Evolutionary conservation across 2,329 filamentous ascomycete species (phyloP).

Genomic region (Neodidymelliopsis sp.): DNA sequence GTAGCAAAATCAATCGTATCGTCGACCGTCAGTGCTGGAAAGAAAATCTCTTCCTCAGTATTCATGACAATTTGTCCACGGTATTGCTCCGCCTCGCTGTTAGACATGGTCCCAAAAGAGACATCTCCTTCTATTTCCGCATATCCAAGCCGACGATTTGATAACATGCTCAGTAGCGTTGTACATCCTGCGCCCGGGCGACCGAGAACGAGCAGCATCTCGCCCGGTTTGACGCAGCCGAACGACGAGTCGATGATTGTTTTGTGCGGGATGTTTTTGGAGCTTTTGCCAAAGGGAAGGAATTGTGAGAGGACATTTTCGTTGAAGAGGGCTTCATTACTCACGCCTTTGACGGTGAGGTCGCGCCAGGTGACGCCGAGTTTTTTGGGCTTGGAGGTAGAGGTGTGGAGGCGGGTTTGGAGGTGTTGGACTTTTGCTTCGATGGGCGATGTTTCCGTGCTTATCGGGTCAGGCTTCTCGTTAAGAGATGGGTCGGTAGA

Average conservation of each 20-base stretch:
- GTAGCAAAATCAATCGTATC: constrained; percentile 75
- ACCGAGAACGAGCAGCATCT: constrained; percentile 76
- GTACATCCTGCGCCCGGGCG: constrained; percentile 58
- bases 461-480: too few species aligned
- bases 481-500: too few species aligned
- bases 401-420: too few species aligned
- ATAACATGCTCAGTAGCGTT: constrained; percentile 75
- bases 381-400: too few species aligned
- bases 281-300: constrained; percentile 55
- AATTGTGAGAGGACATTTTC: constrained; percentile 62
- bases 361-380: constrained; percentile 78
- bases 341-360: constrained; percentile 75
- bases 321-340: constrained; percentile 71
- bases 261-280: constrained; percentile 60
- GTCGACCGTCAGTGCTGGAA: constrained; percentile 80
- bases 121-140: constrained; percentile 72
- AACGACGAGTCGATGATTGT: constrained; percentile 69
- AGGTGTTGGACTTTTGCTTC: too few species aligned
- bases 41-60: constrained; percentile 80
- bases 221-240: constrained; percentile 67
- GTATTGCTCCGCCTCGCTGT: constrained; percentile 77
- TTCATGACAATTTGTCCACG: constrained; percentile 63
- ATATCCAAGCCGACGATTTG: constrained; percentile 62
- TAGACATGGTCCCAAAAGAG: constrained; percentile 60
- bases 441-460: too few species aligned